Conservation (phyloP, 2,329 filamentous ascomycete species). For the Metarhizium guizhouense region DNA sequence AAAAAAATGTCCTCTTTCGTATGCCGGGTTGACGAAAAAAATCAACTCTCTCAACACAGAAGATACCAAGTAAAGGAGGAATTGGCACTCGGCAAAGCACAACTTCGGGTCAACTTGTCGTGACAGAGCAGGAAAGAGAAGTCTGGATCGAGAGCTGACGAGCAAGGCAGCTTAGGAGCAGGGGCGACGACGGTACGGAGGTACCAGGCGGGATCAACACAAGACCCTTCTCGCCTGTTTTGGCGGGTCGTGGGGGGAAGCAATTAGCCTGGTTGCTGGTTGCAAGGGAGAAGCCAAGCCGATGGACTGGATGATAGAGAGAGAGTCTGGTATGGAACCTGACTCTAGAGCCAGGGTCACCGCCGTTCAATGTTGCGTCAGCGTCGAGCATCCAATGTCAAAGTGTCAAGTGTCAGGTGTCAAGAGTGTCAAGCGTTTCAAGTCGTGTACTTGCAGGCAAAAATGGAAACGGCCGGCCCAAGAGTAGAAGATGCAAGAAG, state of each 20-base stretch:
- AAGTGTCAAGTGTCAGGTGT: not conserved
- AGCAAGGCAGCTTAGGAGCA: not conserved
- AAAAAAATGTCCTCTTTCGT: not conserved
- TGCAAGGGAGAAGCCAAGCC: not conserved
- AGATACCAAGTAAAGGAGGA: not conserved
- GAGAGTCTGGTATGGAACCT: too few species aligned
- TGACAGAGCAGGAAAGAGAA: not conserved
- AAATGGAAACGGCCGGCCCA: not conserved
- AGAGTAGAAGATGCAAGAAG: not conserved
- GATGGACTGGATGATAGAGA: too few species aligned
- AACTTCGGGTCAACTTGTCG: not conserved
- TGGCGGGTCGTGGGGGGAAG: slow-evolving; percentile 1
- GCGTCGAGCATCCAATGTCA: not conserved
- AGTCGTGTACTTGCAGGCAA: not conserved
- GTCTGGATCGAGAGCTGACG: slow-evolving; percentile 2
- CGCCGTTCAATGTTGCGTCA: not conserved
- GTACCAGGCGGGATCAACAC: not conserved
- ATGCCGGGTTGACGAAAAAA: not conserved
- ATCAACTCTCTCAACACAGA: not conserved
- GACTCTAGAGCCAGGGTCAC: not conserved
- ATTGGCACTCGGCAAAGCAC: slow-evolving; percentile 1
- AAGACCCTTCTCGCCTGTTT: slow-evolving; percentile 5
- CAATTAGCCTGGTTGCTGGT: slow-evolving; percentile 1
- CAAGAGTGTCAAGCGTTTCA: not conserved
- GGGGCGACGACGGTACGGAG: not conserved